These are phyloP conservation scores for Cyanodermella asteris DNA, from an alignment of 2,329 filamentous ascomycete genomes.

Conservation along the genomic window DNA sequence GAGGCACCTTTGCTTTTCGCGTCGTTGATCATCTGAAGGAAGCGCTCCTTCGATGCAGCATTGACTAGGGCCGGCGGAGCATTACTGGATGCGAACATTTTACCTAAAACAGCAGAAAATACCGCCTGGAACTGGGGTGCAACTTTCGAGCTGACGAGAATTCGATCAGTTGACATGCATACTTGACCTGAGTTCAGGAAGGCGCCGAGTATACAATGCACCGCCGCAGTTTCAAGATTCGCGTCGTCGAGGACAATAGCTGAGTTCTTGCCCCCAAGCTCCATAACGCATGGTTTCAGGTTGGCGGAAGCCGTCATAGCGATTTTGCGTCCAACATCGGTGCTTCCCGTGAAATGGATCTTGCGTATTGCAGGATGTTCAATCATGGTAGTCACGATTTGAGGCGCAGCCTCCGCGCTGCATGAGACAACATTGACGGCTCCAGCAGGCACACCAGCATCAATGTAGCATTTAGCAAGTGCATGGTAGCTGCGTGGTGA, in stretches of 20 bases:
- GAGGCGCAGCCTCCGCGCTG: conserved; percentile 36
- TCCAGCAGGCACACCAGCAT: conserved; percentile 56
- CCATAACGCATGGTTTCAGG: conserved; percentile 59
- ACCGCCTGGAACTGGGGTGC: conserved; percentile 29
- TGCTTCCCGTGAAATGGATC: conserved; percentile 62
- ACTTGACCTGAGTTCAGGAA: conserved; percentile 61
- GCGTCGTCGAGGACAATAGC: conserved; percentile 65
- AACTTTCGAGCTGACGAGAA: conserved; percentile 39
- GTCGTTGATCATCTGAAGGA: conserved; percentile 43
- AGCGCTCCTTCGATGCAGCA: conserved; percentile 21
- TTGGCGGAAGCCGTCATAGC: conserved; percentile 46
- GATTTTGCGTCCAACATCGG: conserved; percentile 48
- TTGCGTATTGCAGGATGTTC: conserved; percentile 46
- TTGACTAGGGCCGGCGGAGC: no score
- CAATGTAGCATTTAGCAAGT: conserved; percentile 40
- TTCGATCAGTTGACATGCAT: conserved; percentile 67
- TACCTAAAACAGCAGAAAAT: conserved; percentile 24
- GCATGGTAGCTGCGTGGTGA: conserved; percentile 42
- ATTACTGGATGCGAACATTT: no score
- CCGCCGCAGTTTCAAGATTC: conserved; percentile 48
- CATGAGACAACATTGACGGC: conserved; percentile 51
- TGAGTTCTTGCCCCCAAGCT: conserved; percentile 64
- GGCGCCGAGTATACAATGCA: conserved; percentile 44
- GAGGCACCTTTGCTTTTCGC: conserved; percentile 57
- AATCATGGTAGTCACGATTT: conserved; percentile 46